Evolutionary conservation across 306 rosid species (phyloP).

Genomic region (Quercus dentata): DNA sequence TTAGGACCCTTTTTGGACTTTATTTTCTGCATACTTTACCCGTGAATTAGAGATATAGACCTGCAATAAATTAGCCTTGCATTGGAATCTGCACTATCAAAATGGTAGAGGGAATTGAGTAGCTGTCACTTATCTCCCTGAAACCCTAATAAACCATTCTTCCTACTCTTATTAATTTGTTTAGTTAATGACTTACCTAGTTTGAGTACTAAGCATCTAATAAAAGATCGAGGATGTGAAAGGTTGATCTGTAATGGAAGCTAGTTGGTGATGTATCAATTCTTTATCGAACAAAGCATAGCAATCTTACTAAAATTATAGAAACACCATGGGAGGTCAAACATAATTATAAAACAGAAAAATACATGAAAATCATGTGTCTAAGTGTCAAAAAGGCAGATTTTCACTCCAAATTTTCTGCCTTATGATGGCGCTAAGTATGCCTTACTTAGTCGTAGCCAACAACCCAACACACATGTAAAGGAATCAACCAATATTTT

Average conservation of each 20-base stretch:
- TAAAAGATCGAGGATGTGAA: background rate
- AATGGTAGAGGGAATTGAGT: background rate
- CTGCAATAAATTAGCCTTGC: constrained; percentile 16
- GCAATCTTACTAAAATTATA: constrained; percentile 1
- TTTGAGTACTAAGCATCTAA: background rate
- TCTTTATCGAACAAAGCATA: constrained; percentile 6
- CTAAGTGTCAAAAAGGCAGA: no score
- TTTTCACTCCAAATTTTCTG: no score
- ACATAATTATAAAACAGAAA: background rate
- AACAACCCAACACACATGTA: no score
- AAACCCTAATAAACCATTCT: background rate
- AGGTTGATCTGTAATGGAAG: background rate
- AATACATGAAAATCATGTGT: background rate
- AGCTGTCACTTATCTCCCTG: background rate
- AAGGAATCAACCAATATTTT: no score
- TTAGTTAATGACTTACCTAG: background rate
- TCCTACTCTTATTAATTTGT: background rate
- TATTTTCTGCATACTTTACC: constrained; percentile 10
- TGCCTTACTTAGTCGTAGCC: no score
- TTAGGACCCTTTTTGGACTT: background rate
- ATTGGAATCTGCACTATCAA: background rate
- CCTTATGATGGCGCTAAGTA: no score
- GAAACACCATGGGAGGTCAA: background rate
- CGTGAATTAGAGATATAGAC: background rate
- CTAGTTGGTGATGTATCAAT: background rate